Evolutionary conservation across 1,284 basidiomycete genomes (phyloP), one percentile per base, ranked within the genome.

Genomic region (Spongispora temasekensis): DNA sequence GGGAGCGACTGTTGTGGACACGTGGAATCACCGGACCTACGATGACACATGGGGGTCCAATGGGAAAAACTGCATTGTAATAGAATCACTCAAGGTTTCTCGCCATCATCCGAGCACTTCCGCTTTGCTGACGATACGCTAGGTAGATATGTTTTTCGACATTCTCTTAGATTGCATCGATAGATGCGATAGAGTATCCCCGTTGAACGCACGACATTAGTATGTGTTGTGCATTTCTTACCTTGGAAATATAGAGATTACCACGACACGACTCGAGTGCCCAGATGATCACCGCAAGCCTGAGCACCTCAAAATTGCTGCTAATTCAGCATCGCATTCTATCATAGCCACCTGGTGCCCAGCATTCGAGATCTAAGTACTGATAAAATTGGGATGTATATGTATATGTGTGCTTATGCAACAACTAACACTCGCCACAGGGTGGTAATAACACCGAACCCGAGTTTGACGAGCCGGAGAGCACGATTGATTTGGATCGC

Each of bases 401-500:
- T 42, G 54, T 35, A 54, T 44, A 57, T 46, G 56, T 54, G 4
- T 37, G 31, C 63, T 37, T 34, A 59, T 21, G 9, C n/a, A 19
- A 61, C n/a, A 35, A 35, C 50, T 63, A 28, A 68, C 30, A 15
- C 32, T 58, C 50, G 35, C 35, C 21, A 27, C 64, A 95, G 91
- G 83, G 82, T 50, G 90, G 88, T 9, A 92, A 89, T 9, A 94
- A 96, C 71, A 99, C 97, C 0, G 89, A 94, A 69, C 93, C 93
- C 13, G 97, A 99, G 77, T 90, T 97, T 59, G 94, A 97, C 63
- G 96, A 99, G 76, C 88, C 99, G 57, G 90, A 90, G 74, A 85
- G 83, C 40, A 99, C 99, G 97, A 93, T 98, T 65, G 85, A 94
- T 68, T 87, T 89, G 1, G 92, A 96, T 58, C 90, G 97, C 75